These are phyloP conservation scores for Aspergillus proliferans DNA, from an alignment of 2,329 filamentous ascomycete genomes.

Conservation along the genomic window DNA sequence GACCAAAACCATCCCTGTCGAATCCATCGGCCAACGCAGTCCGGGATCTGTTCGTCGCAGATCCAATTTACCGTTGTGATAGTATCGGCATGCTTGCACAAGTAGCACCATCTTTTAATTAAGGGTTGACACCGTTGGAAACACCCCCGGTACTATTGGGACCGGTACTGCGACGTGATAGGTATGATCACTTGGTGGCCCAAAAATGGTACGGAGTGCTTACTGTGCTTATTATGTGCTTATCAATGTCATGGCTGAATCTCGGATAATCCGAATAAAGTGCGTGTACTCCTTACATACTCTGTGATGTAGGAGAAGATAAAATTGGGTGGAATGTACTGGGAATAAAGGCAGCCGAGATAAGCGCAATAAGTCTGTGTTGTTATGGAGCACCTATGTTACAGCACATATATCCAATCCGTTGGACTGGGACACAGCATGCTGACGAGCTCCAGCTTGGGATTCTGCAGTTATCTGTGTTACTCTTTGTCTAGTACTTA, in stretches of 20 bases:
- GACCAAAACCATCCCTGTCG: no score
- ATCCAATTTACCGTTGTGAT: background rate
- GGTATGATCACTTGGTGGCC: no score
- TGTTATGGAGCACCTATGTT: background rate
- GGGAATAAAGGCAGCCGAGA: background rate
- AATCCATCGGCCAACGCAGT: background rate
- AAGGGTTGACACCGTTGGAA: no score
- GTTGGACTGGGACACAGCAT: conserved; percentile 16
- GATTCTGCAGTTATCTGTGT: no score
- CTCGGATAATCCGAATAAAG: background rate
- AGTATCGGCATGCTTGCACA: background rate
- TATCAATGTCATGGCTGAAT: background rate
- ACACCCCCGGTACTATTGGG: no score
- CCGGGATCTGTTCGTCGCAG: background rate
- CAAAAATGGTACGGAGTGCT: no score
- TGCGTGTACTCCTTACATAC: no score
- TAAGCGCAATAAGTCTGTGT: background rate
- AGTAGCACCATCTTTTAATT: background rate
- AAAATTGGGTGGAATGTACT: no score
- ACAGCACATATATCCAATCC: conserved; percentile 11
- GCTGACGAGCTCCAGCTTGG: background rate
- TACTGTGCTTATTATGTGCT: no score
- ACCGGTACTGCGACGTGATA: no score
- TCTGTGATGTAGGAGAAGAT: no score
- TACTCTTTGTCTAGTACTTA: no score